Evolutionary conservation across 306 rosid species (phyloP).

Genomic region (Gastrolobium villosum): DNA sequence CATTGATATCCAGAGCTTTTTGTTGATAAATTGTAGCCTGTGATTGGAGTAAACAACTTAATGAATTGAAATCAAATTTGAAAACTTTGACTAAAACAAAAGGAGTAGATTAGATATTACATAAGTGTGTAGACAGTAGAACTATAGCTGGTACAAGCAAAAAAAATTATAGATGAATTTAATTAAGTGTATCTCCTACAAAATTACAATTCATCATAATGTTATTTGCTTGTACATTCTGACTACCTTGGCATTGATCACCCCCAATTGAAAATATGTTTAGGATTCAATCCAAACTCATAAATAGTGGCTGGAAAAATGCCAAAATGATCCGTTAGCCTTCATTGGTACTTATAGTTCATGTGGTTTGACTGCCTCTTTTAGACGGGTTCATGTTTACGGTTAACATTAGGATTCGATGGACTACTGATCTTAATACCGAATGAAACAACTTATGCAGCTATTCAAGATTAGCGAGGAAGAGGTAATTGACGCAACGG

Average conservation of each 20-base stretch:
- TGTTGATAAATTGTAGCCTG: conserved; percentile 96
- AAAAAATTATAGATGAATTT: conserved; percentile 9
- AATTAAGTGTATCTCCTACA: neutral
- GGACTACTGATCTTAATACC: conserved; percentile 37
- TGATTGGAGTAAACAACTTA: conserved; percentile 41
- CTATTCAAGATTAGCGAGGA: conserved; percentile 94
- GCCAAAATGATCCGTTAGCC: no score
- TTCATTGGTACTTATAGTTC: conserved; percentile 25
- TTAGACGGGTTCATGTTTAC: neutral
- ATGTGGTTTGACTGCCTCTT: neutral
- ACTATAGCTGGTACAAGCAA: conserved; percentile 6
- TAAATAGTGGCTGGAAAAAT: no score
- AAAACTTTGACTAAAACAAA: conserved; percentile 30
- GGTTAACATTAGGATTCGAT: neutral
- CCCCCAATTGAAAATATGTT: no score
- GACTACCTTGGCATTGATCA: no score
- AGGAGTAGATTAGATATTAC: neutral
- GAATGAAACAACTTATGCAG: conserved; percentile 62
- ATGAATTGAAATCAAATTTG: conserved; percentile 25
- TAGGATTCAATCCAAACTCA: no score
- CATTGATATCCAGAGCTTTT: conserved; percentile 90
- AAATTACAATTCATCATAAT: neutral
- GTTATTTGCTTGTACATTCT: no score
- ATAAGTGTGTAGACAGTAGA: neutral
- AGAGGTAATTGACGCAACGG: conserved; percentile 88